Evolutionary conservation across 176 grass and related monocot species (phyloP).

Genomic region (Sorghum bicolor): Sorghum_bicolor_NCBIv3 NC_012872.2:68756501-68757000

Average conservation of each 20-base stretch:
- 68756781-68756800: constrained; percentile 56
- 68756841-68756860: constrained; percentile 52
- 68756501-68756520: not conserved
- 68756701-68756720: constrained; percentile 32
- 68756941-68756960: constrained; percentile 65
- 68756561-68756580: not conserved
- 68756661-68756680: constrained; percentile 31
- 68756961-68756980: constrained; percentile 52
- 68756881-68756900: constrained; percentile 54
- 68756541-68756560: not conserved
- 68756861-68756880: constrained; percentile 38
- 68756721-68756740: not conserved
- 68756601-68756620: constrained; percentile 18
- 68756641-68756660: constrained; percentile 27
- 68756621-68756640: constrained; percentile 31
- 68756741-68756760: not conserved
- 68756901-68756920: constrained; percentile 57
- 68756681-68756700: constrained; percentile 56
- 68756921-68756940: constrained; percentile 68
- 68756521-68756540: not conserved
- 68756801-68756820: constrained; percentile 44
- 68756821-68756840: constrained; percentile 72
- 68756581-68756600: constrained; percentile 4
- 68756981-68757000: constrained; percentile 53
- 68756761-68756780: constrained; percentile 28